Evolutionary conservation across 2,329 filamentous ascomycete genomes (phyloP), one percentile per base, ranked within the genome.

Genomic region (Sclerotinia glacialis): DNA sequence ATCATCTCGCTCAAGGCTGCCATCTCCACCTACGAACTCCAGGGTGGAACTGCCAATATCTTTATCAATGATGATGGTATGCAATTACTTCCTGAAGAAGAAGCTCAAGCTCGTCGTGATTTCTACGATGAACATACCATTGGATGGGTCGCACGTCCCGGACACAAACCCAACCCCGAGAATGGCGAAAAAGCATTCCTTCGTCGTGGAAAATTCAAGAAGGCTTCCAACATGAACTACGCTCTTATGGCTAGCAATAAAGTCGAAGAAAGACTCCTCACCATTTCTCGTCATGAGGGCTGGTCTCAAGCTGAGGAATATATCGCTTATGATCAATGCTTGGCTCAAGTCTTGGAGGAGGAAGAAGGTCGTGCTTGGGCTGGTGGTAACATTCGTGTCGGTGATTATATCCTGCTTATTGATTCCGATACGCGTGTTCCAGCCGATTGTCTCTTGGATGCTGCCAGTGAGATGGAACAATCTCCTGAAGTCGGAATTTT

Each of bases 331-430:
- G 84, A 89, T 76, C 77, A 82, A 73, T 83, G 85, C 68, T 82
- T 93, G 53, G 84, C 86, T 71, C 84, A 89, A 66, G 85, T 89
- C 23, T 81, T 93, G 46, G 83, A 87, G 55, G 85, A 71, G 34
- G 78, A 88, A 59, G 82, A 90, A 67, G 86, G 87, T 31, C 86
- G 88, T 42, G 89, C 89, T 34, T 91, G 89, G 89, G 91, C 91
- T 26, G 91, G 92, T 75, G 92, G 92, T 69, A 93, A 95, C 78
- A 89, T 96, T 71, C 90, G 92, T 63, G 82, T 96, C 23, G 92
- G 92, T 67, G 92, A 96, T 78, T 93, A 93, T 77, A 91, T 93
- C 68, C 80, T 91, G 37, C 80, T 93, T 67, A 90, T 92, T 74
- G 89, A 92, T 79, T 92, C 89, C 1, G 90, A 93, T 77, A 93